These are phyloP conservation scores for Solidago caesia DNA, from an alignment of 129 eudicot species.

Conservation along the genomic window DNA sequence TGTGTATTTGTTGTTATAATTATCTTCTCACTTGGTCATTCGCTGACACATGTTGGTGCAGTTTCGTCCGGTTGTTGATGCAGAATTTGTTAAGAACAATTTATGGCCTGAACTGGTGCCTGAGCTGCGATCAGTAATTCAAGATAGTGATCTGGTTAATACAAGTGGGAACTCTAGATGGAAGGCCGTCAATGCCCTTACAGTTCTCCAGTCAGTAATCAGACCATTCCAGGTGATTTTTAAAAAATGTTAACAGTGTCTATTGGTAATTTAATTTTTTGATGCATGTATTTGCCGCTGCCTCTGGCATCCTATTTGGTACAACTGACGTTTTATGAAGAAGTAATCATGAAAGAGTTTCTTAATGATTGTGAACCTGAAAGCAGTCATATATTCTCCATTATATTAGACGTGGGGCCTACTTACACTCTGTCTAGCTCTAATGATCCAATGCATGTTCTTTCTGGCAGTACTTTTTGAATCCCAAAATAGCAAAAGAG, in stretches of 20 bases:
- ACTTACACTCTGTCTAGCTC: neutral
- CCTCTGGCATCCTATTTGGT: neutral
- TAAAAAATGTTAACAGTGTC: neutral
- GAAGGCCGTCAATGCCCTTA: constrained; percentile 63
- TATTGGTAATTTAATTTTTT: neutral
- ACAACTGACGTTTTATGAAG: neutral
- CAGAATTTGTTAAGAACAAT: constrained; percentile 62
- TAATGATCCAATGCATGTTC: constrained; percentile 6
- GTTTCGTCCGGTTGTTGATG: constrained; percentile 63
- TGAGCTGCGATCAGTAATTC: constrained; percentile 52
- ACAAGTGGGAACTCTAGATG: constrained; percentile 39
- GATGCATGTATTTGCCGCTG: neutral
- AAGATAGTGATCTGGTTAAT: constrained; percentile 52
- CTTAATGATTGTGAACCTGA: neutral
- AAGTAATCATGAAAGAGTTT: neutral
- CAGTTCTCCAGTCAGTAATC: constrained; percentile 60
- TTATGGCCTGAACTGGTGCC: constrained; percentile 74
- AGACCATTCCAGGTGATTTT: constrained; percentile 75
- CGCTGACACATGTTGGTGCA: constrained; percentile 28
- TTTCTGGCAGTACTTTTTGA: constrained; percentile 62
- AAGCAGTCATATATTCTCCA: neutral
- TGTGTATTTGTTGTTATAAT: constrained; percentile 13
- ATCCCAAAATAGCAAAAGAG: constrained; percentile 75
- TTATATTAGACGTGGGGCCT: too few species aligned
- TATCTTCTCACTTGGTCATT: neutral